These are phyloP conservation scores for Tetrahymena elliotti DNA, from an alignment of 73 alveolate species.

Conservation along the genomic window DNA sequence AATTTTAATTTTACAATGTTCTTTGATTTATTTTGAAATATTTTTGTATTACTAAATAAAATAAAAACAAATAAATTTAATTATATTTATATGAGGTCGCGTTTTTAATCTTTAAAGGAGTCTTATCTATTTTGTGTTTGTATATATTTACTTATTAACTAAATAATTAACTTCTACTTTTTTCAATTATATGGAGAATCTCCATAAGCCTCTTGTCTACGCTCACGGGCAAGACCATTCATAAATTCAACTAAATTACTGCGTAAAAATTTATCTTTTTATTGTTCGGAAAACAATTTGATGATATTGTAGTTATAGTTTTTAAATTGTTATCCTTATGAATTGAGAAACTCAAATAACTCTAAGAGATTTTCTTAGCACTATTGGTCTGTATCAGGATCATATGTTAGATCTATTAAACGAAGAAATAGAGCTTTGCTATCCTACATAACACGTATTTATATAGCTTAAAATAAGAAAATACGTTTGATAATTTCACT, in stretches of 20 bases:
- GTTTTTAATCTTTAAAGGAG: background rate
- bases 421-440: conserved; percentile 2
- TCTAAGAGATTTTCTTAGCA: conserved; percentile 30
- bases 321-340: conserved; percentile 3
- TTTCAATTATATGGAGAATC: conserved; percentile 2
- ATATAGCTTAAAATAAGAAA: conserved; percentile 28
- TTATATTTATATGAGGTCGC: background rate
- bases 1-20: too few relatives aligned
- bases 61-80: too few relatives aligned
- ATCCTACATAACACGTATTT: conserved; percentile 2
- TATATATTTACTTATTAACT: too few relatives aligned
- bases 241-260: conserved; percentile 38
- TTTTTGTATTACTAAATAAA: background rate
- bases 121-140: background rate
- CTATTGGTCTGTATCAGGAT: conserved; percentile 26
- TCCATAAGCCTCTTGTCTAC: conserved; percentile 21
- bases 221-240: conserved; percentile 35
- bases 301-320: conserved; percentile 26
- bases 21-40: too few relatives aligned
- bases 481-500: conserved; percentile 10
- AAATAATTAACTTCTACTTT: background rate
- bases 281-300: conserved; percentile 22
- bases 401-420: conserved; percentile 12
- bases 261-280: conserved; percentile 18
- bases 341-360: conserved; percentile 12